These are phyloP conservation scores for Yamadazyma scolyti DNA, from an alignment of 805 yeast genomes.

Conservation along the genomic window DNA sequence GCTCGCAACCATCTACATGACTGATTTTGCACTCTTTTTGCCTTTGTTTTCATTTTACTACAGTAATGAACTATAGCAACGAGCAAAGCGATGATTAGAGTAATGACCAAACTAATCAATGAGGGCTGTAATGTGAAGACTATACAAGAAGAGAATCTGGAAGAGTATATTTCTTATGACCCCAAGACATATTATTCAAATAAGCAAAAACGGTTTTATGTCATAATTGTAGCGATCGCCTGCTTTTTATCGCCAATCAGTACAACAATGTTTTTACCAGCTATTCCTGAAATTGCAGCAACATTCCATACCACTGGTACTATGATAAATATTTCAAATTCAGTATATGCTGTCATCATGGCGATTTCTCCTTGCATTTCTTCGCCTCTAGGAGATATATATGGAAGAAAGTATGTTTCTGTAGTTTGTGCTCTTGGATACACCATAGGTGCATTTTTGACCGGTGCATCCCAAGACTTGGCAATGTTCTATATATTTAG, in stretches of 20 bases:
- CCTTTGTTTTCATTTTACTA: too few relatives aligned
- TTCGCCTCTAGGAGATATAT: constrained; percentile 45
- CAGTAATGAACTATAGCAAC: too few relatives aligned
- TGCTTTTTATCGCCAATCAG: constrained; percentile 42
- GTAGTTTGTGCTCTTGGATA: constrained; percentile 32
- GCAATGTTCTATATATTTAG: constrained; percentile 53
- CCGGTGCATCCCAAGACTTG: constrained; percentile 44
- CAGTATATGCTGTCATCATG: constrained; percentile 46
- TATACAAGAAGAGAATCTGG: too few relatives aligned
- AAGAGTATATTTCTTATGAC: too few relatives aligned
- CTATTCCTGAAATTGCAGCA: constrained; percentile 44
- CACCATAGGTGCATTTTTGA: constrained; percentile 16
- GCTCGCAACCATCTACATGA: too few relatives aligned
- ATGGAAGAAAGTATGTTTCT: constrained; percentile 44
- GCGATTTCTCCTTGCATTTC: constrained; percentile 46
- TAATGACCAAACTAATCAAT: too few relatives aligned
- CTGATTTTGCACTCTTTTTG: too few relatives aligned
- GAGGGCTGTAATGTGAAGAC: too few relatives aligned
- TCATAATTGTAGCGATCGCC: constrained; percentile 12
- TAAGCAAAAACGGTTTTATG: too few relatives aligned
- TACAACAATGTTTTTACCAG: constrained; percentile 44
- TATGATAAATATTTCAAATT: constrained; percentile 45
- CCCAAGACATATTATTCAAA: too few relatives aligned
- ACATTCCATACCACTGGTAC: constrained; percentile 43
- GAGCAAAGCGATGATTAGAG: too few relatives aligned